Evolutionary conservation across 208 protist genomes (phyloP).

Genomic region (Lotmaria passim): DNA sequence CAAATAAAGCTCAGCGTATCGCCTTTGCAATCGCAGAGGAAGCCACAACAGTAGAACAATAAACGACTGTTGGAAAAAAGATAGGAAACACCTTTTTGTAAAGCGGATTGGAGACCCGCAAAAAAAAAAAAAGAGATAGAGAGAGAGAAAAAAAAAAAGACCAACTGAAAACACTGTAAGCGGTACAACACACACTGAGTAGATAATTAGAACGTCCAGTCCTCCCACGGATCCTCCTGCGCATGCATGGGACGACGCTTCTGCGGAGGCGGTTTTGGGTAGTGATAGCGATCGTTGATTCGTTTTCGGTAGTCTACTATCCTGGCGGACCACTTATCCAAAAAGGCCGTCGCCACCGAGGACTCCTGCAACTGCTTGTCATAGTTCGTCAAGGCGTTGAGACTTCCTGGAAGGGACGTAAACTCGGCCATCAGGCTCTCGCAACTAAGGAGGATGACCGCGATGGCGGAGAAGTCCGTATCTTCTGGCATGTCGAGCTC

Average conservation of each 20-base stretch:
- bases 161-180: too few species aligned
- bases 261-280: constrained; percentile 2
- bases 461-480: constrained; percentile 41
- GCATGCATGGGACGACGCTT: constrained; percentile 10
- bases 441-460: constrained; percentile 31
- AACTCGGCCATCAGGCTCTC: constrained; percentile 35
- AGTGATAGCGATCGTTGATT: constrained; percentile 36
- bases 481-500: constrained; percentile 30
- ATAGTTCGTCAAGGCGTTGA: constrained; percentile 33
- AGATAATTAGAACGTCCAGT: too few species aligned
- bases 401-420: constrained; percentile 8
- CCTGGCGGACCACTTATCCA: constrained; percentile 36
- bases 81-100: too few species aligned
- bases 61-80: too few species aligned
- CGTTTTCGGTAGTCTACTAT: constrained; percentile 5
- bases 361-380: constrained; percentile 49
- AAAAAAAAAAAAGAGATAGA: too few species aligned
- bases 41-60: too few species aligned
- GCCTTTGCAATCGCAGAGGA: too few species aligned
- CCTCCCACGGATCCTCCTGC: constrained; percentile 16
- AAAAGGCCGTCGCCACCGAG: constrained; percentile 15
- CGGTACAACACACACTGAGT: too few species aligned
- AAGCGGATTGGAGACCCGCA: too few species aligned
- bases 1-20: too few species aligned
- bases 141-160: too few species aligned